phyloP scores from a whole-genome alignment of 2,329 filamentous ascomycete species.

The Alternaria gaisen region DNA sequence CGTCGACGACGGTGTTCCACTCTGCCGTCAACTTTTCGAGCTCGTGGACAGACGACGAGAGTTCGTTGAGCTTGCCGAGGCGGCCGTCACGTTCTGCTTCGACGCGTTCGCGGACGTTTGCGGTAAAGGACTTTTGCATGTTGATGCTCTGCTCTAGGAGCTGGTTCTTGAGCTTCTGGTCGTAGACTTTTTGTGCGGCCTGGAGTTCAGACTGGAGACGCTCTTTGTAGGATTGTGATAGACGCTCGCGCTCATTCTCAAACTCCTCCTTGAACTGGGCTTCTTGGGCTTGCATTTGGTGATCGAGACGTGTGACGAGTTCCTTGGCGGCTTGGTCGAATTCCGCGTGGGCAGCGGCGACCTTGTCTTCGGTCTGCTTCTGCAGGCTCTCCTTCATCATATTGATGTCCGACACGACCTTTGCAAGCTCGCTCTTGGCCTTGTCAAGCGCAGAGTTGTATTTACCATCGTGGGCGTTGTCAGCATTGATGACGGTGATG shows the following conservation, averaged over 20 bases:
- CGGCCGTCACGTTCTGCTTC: conserved; percentile 89
- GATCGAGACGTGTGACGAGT: conserved; percentile 87
- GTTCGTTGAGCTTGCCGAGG: conserved; percentile 82
- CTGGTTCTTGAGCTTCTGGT: conserved; percentile 83
- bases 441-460: conserved; percentile 82
- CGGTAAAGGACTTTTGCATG: conserved; percentile 84
- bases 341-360: conserved; percentile 74
- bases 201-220: conserved; percentile 82
- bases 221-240: conserved; percentile 79
- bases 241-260: conserved; percentile 82
- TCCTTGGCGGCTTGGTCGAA: conserved; percentile 89
- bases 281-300: conserved; percentile 82
- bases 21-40: conserved; percentile 87
- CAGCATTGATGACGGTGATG: conserved; percentile 90
- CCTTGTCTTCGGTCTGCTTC: conserved; percentile 76
- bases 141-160: conserved; percentile 90
- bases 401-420: conserved; percentile 80
- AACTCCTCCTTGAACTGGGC: conserved; percentile 87
- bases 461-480: conserved; percentile 74
- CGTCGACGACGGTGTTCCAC: conserved; percentile 91
- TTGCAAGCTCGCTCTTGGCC: conserved; percentile 83
- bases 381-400: conserved; percentile 74
- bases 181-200: conserved; percentile 79
- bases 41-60: conserved; percentile 79
- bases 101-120: conserved; percentile 80